Evolutionary conservation across 78 protist genomes (phyloP), one percentile per base, ranked within the genome.

Genomic region (Pigoraptor vietnamica): DNA sequence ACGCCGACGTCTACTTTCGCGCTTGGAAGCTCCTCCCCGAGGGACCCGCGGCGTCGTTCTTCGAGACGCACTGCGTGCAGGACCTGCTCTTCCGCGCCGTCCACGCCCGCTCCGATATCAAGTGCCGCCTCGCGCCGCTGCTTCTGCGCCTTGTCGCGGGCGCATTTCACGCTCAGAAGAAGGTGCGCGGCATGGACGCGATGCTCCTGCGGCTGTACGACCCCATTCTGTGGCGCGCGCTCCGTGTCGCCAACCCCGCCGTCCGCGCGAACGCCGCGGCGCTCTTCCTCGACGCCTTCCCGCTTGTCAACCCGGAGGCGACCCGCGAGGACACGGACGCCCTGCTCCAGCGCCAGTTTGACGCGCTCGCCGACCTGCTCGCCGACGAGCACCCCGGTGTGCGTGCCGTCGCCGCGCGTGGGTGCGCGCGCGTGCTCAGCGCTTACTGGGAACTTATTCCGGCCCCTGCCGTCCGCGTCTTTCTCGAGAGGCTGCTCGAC

Each of bases 231-330:
- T 93, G 90, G 92, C 56, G 95, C 37, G 32, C 92, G 29, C 88
- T 92, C 87, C 9, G 33, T 32, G 95, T 33, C 24, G 90, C 92
- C 35, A 92, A 92, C 39, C 67, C 93, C 24, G 37, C 0, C 38
- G 95, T 93, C 36, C 92, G 95, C n/a, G 24, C 67, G 24, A 93
- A 93, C 83, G 95, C 95, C 14, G 95, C 95, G 29, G 29, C 86
- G 25, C 25, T 93, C 38, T 19, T 93, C 48, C 0, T 92, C 35
- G 95, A 39, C 23, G 95, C 91, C 2, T 93, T 93, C 25, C 95
- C 95, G 40, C 82, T 93, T 82, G 90, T 35, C 33, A n/a, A 90
- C 35, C 87, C 92, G 32, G 25, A 55, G n/a, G 55, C 95, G 24
- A 19, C 83, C 24, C 37, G 40, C 33, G 86, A 0, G 39, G 93